Percentiles rank a stretch among this genome's conserved stretches.
These are phyloP conservation scores for Lactarius sanguifluus DNA, from an alignment of 768 basidiomycete species.

Conservation along the genomic window DNA sequence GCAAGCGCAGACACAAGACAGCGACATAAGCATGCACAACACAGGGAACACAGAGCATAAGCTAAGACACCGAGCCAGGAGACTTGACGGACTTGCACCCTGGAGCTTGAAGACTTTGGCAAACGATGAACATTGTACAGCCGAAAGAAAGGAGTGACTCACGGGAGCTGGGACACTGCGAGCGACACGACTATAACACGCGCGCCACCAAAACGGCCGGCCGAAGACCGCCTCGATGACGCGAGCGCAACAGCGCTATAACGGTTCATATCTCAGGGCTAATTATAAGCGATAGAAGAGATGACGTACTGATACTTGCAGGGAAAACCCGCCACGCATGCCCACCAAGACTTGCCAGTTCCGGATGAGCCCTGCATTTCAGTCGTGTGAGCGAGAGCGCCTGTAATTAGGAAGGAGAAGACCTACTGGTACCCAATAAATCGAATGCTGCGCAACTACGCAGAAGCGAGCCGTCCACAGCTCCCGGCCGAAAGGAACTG, in stretches of 20 bases:
- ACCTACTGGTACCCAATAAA: slow-evolving; percentile 4
- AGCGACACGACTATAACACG: slow-evolving; percentile 14
- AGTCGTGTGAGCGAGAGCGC: neutral
- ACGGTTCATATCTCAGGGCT: neutral
- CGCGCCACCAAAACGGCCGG: slow-evolving; percentile 11
- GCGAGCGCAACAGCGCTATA: slow-evolving; percentile 14
- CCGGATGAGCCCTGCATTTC: neutral
- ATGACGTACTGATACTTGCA: slow-evolving; percentile 20
- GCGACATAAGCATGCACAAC: neutral
- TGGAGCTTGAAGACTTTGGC: slow-evolving; percentile 8
- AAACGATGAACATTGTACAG: neutral
- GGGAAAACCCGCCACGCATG: neutral
- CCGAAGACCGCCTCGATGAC: slow-evolving; percentile 13
- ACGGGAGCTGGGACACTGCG: slow-evolving; percentile 11
- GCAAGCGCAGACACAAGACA: neutral
- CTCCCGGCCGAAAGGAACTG: slow-evolving; percentile 25
- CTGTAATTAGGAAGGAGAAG: neutral
- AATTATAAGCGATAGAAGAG: neutral
- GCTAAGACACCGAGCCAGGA: neutral
- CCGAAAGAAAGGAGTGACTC: neutral
- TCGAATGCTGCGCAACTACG: slow-evolving; percentile 13
- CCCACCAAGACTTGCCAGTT: slow-evolving; percentile 5
- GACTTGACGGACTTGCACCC: slow-evolving; percentile 10
- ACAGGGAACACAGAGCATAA: neutral
- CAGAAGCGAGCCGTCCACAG: slow-evolving; percentile 18